Evolutionary conservation across 2,329 filamentous ascomycete species (phyloP), one percentile per base, ranked within the genome.

Genomic region (Claviceps fusiformis): DNA sequence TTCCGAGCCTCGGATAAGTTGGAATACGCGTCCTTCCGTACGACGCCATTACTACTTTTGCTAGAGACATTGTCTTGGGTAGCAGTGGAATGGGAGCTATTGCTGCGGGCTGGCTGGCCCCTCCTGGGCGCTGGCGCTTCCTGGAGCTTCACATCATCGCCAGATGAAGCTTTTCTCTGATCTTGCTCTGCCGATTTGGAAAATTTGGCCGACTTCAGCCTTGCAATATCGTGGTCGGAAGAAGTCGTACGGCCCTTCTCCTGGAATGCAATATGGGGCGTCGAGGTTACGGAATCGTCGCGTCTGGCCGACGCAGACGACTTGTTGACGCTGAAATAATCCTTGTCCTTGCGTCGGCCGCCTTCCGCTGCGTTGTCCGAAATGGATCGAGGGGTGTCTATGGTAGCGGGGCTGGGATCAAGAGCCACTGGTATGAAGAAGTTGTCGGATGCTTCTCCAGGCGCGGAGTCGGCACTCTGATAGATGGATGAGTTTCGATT

Each of bases 181-280:
- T 69, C 61, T 63, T 56, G 58, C 6, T 63, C 62, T 15, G 50
- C 41, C 3, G 60, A 71, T 62, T 75, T 80, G 54, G 71, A 80
- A 47, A 71, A 70, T 67, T 71, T 78, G 62, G 70, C 77, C 59
- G 65, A 69, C 63, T 75, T 83, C 29, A 74, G 70, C 50, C 79
- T 73, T 1, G 76, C 72, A 43, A 77, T 78, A 35, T 81, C 75
- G 29, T 81, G 71, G 11, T 85, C 81, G 3, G 82, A 80, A 0
- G 83, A 83, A 19, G 63, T 37, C 50, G 70, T 65, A 2, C 87
- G 80, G 2, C 82, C 81, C 69, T 91, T 93, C 63, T 95, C 89
- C 67, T 95, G 89, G 66, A 90, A 95, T 27, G 89, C 87, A 62
- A 95, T 95, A 64, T 95, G 90, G n/a, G 90, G 89, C 17, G 88